Evolutionary conservation across 78 protist species (phyloP), one percentile per base, ranked within the genome.

Genomic region (Cavenderia fasciculata): DNA sequence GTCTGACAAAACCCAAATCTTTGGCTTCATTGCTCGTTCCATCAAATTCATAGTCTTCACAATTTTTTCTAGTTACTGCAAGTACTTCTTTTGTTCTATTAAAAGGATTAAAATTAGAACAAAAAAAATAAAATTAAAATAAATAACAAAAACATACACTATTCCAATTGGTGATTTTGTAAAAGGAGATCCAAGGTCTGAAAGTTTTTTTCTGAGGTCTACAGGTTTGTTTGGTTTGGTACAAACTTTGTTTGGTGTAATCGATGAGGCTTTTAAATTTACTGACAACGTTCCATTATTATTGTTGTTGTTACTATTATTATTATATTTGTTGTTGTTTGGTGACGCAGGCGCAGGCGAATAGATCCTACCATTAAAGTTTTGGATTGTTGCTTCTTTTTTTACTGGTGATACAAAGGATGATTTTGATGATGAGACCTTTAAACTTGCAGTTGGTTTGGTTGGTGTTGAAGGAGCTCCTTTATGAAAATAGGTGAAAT

Each of bases 121-220:
- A 14, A n/a, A 4, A 14, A n/a, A 18, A 18, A 54, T 14, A 7
- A 5, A 18, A 7, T 12, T 18, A 6, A 54, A n/a, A n/a, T n/a
- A n/a, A 5, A 18, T 54, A 12, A 18, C 5, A 18, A 18, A n/a
- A 54, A 54, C 61, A 5, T 54, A 54, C 11, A 82, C 90, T 16
- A 82, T 68, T 14, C 68, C 68, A 38, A 41, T 33, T 16, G 14
- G 43, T 25, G 59, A 52, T 8, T 40, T 8, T 11, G 49, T 29
- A 56, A 82, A 82, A 18, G 90, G 90, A 52, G 29, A 68, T 10
- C 90, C 90, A 16, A 82, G 33, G 12, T 82, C 90, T 57, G 38
- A 51, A 21, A 82, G 25, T 40, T 21, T 19, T 41, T 29, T 33
- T 76, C 73, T 40, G 5, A 43, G 25, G 21, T 63, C 72, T n/a